These are phyloP conservation scores for Eutrema japonicum DNA, from an alignment of 345 rosid genomes.

Conservation along the genomic window DNA sequence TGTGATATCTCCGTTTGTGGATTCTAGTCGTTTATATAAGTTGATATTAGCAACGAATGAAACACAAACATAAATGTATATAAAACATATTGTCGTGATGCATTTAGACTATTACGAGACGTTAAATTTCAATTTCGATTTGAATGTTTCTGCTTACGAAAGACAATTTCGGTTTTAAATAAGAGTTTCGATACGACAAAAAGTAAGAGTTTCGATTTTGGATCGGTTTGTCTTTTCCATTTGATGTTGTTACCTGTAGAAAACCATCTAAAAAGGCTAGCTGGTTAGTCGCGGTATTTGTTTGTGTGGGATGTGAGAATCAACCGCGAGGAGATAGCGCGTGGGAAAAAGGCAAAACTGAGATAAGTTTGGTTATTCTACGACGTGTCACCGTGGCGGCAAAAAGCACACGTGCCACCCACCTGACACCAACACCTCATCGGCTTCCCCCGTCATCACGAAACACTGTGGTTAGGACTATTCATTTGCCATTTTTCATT, in stretches of 20 bases:
- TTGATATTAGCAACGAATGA: too few species aligned
- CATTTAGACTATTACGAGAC: too few species aligned
- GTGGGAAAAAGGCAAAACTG: background rate
- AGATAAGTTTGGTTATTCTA: background rate
- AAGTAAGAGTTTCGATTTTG: too few species aligned
- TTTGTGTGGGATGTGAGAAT: background rate
- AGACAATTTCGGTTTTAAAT: too few species aligned
- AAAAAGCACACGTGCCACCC: constrained; percentile 33
- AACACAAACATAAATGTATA: too few species aligned
- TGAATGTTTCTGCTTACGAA: too few species aligned
- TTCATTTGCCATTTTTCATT: background rate
- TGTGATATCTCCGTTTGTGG: constrained; percentile 11
- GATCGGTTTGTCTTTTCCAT: too few species aligned
- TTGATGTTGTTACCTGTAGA: too few species aligned
- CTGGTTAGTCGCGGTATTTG: background rate
- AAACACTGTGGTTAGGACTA: background rate
- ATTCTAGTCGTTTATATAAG: background rate
- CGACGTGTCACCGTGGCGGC: constrained; percentile 21
- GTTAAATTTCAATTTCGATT: too few species aligned
- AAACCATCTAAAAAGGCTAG: too few species aligned
- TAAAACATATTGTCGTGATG: too few species aligned
- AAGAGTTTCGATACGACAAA: too few species aligned
- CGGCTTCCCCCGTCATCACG: constrained; percentile 20
- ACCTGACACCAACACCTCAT: constrained; percentile 31
- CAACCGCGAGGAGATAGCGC: constrained; percentile 22